Base-by-base conservation (phyloP, 805 yeast species). In the Spathaspora arborariae region DNA sequence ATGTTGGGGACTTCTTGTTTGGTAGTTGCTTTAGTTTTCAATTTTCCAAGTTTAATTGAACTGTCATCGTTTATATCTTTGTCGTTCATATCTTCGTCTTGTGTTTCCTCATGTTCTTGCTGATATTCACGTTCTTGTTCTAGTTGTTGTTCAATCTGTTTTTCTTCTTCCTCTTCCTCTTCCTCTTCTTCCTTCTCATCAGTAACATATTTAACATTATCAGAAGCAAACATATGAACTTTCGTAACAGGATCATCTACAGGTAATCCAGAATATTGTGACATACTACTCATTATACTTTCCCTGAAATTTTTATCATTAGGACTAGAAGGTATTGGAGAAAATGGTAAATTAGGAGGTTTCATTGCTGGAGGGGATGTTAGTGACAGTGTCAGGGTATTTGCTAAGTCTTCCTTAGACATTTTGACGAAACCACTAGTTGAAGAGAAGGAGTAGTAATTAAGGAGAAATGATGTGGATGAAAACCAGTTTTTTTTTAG, bases 1-100 rank as follows among this genome's bases (percentile, higher is more conserved):
- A 53, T 42, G 44, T 60, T 65, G 1, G 76, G 76, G 20, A 50
- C 33, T 10, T 35, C 42, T 9, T 39, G 24, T 5, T 21, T 24
- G 7, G 45, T 35, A 15, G 11, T 24, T 16, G 47, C 38, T 8
- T 35, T 20, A 10, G 53, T 50, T 10, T 47, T 47, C 20, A 56
- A 42, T 38, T 53, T 55, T 1, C 57, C 56, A 10, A 54, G 20
- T 16, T 47, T 42, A 10, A 50, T 40, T 11, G 52, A 37, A 15
- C n/a, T n/a, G n/a, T 48, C 44, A 11, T 49, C 51, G 18, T 47
- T 47, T 24, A 24, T 2, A 5, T 5, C 5, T 5, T n/a, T 22
- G 26, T 22, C 26, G 26, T 22, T 6, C 9, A 7, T 9, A 22
- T 22, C 9, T 22, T 22, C 26, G 26, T 22, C 26, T 7, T 22